These are phyloP conservation scores for Phytophthora meadii DNA, from an alignment of 352 stramenopile species.

Conservation along the genomic window DNA sequence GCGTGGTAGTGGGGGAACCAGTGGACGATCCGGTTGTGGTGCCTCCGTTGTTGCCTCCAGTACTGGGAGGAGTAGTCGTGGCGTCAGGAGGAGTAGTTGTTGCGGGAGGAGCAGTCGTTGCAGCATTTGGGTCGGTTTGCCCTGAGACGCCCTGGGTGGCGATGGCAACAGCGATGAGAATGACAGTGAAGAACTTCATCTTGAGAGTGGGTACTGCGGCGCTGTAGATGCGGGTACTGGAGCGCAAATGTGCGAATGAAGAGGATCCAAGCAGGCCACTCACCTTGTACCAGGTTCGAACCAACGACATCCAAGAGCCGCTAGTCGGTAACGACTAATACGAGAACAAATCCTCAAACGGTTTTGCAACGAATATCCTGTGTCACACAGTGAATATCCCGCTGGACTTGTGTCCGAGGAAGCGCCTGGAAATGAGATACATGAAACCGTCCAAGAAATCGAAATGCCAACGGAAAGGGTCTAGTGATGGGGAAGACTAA, in stretches of 20 bases:
- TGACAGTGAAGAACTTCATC: conserved; percentile 45
- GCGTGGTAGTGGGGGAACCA: no score
- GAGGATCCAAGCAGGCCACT: not conserved
- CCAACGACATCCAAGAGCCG: no score
- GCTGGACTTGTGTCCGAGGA: no score
- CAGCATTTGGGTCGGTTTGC: not conserved
- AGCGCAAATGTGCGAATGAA: conserved; percentile 48
- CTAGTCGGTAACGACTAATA: conserved; percentile 8
- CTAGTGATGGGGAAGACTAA: no score
- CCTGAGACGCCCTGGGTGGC: conserved; percentile 16
- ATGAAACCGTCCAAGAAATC: conserved; percentile 10
- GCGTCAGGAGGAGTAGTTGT: not conserved
- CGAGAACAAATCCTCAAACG: conserved; percentile 19
- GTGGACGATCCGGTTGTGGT: not conserved
- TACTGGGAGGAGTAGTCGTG: not conserved
- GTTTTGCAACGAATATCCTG: conserved; percentile 29
- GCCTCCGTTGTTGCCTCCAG: not conserved
- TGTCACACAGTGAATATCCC: no score
- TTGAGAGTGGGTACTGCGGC: conserved; percentile 2
- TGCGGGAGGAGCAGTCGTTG: not conserved
- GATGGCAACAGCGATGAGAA: conserved; percentile 31
- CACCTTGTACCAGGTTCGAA: no score
- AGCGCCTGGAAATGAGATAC: conserved; percentile 1
- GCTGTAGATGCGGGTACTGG: conserved; percentile 27
- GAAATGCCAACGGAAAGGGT: not conserved